Percentiles rank a stretch among this genome's conserved stretches.
Conservation (phyloP, 2,329 filamentous ascomycete genomes). For the Botryotinia globosa region DNA sequence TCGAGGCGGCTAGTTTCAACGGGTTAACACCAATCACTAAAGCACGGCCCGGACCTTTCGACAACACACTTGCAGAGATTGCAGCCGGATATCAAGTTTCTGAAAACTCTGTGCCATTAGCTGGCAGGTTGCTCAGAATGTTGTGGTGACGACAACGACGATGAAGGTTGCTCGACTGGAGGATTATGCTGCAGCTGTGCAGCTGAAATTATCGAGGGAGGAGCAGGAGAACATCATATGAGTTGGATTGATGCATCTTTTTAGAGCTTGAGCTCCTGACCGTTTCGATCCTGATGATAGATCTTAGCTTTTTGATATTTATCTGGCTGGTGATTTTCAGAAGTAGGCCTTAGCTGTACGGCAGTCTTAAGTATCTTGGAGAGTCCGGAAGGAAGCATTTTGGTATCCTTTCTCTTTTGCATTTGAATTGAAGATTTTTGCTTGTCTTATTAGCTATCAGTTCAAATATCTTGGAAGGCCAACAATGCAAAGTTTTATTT, state of each 20-base stretch:
- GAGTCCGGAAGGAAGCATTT: neutral
- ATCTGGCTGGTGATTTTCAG: neutral
- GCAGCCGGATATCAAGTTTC: neutral
- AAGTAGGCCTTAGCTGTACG: neutral
- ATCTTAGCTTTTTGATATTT: neutral
- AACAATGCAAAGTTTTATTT: neutral
- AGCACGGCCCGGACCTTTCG: neutral
- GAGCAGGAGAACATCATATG: neutral
- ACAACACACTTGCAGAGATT: neutral
- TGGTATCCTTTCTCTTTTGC: neutral
- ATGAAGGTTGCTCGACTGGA: neutral
- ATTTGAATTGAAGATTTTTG: neutral
- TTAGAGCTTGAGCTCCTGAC: neutral
- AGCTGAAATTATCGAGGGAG: neutral
- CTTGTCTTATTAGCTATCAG: neutral
- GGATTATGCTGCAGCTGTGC: neutral
- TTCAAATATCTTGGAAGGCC: neutral
- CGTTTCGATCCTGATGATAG: neutral
- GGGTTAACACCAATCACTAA: neutral
- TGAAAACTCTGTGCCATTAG: neutral
- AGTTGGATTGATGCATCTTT: neutral
- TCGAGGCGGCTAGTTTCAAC: neutral
- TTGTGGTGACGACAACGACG: neutral
- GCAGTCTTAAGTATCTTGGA: no score
- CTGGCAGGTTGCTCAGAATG: neutral